Evolutionary conservation across 1,284 basidiomycete species (phyloP), one percentile per base, ranked within the genome.

Genomic region (Hemileia vastatrix): DNA sequence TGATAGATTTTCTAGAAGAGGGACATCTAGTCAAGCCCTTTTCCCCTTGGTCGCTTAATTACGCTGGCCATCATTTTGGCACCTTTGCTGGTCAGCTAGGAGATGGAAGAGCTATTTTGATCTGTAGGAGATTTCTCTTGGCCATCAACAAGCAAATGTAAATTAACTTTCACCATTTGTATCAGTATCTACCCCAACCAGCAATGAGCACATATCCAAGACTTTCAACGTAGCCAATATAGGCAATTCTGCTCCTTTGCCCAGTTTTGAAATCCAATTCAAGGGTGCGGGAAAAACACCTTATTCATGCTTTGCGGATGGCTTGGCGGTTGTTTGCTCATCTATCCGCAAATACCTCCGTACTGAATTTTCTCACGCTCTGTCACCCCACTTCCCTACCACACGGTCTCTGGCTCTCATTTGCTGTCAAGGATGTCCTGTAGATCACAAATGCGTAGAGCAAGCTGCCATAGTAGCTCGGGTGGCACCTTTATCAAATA

Each of bases 61-160:
- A 95, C 73, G 76, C 74, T 3, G 73, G 50, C 2, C 71, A 75
- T 51, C 73, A 75, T 43, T 75, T 75, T 43, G 94, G 92, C 1
- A 77, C 74, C 3, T 97, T 88, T 86, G 94, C 94, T 1, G 91
- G 92, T n/a, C 94, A 97, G 76, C 81, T 98, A 2, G 94, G 94
- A 6, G 94, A 98, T 72, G 94, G 94, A 0, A 83, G 94, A 13
- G 94, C 94, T 0, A 87, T 92, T 31, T 88, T 88, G 48, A 49
- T 49, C 23, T 23, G 48, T 49, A 24, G 3, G 48, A 4, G 15
- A 23, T 8, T 8, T 43, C 36, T 43, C n/a, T 43, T 8, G 8
- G 36, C n/a, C 36, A 8, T 73, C n/a, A n/a, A n/a, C n/a, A n/a
- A 31, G 70, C 71, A 6, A n/a, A 43, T n/a, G 36, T 8, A 8